phyloP scores from a whole-genome alignment of 345 rosid genomes.

The Cardamine resedifolia region DNA sequence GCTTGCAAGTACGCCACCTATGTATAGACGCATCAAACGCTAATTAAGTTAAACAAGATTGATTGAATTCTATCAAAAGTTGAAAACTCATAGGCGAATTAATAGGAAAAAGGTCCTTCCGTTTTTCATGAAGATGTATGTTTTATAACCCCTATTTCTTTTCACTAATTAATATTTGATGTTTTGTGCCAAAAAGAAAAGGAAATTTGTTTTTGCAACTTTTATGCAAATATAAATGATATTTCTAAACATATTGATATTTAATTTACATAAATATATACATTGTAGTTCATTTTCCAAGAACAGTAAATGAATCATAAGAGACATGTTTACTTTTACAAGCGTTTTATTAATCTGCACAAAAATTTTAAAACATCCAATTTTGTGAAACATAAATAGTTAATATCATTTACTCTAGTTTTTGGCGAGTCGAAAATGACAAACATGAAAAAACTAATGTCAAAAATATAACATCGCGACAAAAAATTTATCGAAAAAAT shows the following conservation, averaged over 20 bases:
- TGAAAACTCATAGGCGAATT: not conserved
- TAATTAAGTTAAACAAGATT: slow-evolving; percentile 13
- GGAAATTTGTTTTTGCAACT: not conserved
- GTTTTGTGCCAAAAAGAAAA: not conserved
- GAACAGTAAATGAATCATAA: not conserved
- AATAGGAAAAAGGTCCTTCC: not conserved
- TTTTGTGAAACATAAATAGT: not conserved
- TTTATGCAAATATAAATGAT: slow-evolving; percentile 1
- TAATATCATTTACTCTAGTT: not conserved
- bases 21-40: slow-evolving; percentile 7
- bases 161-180: not conserved
- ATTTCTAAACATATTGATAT: slow-evolving; percentile 6
- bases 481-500: not conserved
- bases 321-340: not conserved
- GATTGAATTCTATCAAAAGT: slow-evolving; percentile 2
- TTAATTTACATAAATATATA: not conserved
- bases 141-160: not conserved
- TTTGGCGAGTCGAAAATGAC: slow-evolving; percentile 13
- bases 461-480: not conserved
- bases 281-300: not conserved
- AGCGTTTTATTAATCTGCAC: not conserved
- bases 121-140: not conserved
- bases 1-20: slow-evolving; percentile 85
- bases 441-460: not conserved
- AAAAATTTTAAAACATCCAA: not conserved